Evolutionary conservation across 495 filamentous ascomycete species (phyloP), one percentile per base, ranked within the genome.

Genomic region (Hypoxylon lenormandii): DNA sequence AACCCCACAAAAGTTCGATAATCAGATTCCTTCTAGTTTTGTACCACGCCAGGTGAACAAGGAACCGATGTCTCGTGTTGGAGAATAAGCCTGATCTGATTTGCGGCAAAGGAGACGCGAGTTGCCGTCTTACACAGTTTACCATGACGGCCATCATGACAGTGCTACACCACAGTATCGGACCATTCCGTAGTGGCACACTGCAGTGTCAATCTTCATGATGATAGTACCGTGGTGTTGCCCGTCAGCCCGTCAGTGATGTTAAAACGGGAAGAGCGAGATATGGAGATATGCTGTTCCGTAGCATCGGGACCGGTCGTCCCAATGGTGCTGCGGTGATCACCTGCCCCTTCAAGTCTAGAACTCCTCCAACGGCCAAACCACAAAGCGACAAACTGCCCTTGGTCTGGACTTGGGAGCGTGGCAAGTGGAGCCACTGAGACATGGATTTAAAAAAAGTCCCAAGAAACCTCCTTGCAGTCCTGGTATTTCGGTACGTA

Each of bases 381-480:
- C 62, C 57, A 58, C 57, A 58, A 55, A 59, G 38, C 60, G 51
- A 49, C 48, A 33, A 58, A 22, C 26, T 37, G 42, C 30, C 16
- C 64, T 69, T 69, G 60, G 60, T 50, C 33, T 47, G 50, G 10
- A 21, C 45, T 51, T 70, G 59, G 56, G 58, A 71, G 70, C 70
- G 49, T 75, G 70, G 70, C 62, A 63, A 60, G 73, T 73, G 73
- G 73, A 75, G 60, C 49, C 61, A 33, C 47, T 62, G 61, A 62
- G 66, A 69, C 66, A 69, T 38, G 37, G 54, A 60, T 49, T 47
- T 11, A 38, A 16, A 51, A 66, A 66, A 58, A 55, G 59, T 54
- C 23, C 62, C 53, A 65, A 38, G 62, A 53, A 53, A 23, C 23
- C 26, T 33, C 16, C 42, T 16, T 42, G 38, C 12, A 42, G 38